A percentile compares a stretch with the other conserved stretches of the same genome.
These are phyloP conservation scores for Cenchrus americanus DNA, from an alignment of 176 grass and related monocot species.

Conservation along the genomic window DNA sequence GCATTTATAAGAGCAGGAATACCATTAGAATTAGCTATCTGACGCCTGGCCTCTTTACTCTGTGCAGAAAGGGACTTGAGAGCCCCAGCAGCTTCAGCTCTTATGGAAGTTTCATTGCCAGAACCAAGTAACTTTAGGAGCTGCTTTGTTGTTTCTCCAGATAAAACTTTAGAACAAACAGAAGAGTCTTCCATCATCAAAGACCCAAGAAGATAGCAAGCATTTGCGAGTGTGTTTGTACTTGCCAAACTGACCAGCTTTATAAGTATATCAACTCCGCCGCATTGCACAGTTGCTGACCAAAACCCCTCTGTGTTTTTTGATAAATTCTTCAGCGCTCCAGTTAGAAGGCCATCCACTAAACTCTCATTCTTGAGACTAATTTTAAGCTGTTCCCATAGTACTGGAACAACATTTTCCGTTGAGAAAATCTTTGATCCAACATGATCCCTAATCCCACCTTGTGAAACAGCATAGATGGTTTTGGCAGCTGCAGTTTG, in stretches of 20 bases:
- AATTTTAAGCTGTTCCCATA: conserved; percentile 90
- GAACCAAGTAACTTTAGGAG: conserved; percentile 94
- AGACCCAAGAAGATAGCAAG: conserved; percentile 85
- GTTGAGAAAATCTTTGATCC: conserved; percentile 97
- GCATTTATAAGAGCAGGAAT: conserved; percentile 99
- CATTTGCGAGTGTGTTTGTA: conserved; percentile 73
- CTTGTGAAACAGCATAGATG: conserved; percentile 92
- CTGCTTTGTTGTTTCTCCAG: conserved; percentile 83
- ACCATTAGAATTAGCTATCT: conserved; percentile 95
- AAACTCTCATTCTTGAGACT: conserved; percentile 73
- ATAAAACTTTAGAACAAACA: conserved; percentile 84
- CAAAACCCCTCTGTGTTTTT: conserved; percentile 94
- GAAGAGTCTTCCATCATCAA: conserved; percentile 95
- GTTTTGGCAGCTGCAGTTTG: conserved; percentile 89
- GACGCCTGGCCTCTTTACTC: conserved; percentile 93
- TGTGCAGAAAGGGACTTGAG: conserved; percentile 93
- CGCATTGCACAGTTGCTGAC: conserved; percentile 78
- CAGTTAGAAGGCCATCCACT: conserved; percentile 85
- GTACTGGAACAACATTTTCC: conserved; percentile 82
- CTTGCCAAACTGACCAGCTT: conserved; percentile 84
- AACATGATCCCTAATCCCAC: conserved; percentile 92
- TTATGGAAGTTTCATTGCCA: conserved; percentile 89
- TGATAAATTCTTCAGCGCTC: conserved; percentile 85
- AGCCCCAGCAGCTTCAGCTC: conserved; percentile 92
- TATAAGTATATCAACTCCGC: conserved; percentile 91